phyloP scores from a whole-genome alignment of 2,329 filamentous ascomycete species.

The Colletotrichum destructivum region DNA sequence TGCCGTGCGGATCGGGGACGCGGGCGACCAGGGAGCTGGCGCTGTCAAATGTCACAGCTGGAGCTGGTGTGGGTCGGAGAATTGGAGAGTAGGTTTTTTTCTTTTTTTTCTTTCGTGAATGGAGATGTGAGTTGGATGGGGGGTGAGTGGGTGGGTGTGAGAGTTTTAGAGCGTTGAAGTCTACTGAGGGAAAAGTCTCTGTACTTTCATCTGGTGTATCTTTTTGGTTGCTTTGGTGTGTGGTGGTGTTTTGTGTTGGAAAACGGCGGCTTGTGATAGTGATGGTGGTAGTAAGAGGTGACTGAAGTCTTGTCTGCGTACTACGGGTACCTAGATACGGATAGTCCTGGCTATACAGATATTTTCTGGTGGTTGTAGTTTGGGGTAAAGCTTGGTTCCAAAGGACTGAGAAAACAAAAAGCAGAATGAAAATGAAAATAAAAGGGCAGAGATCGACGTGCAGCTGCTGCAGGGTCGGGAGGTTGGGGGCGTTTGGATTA shows the following conservation, averaged over 20 bases:
- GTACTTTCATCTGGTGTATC: neutral
- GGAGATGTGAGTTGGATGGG: neutral
- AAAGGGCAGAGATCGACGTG: conserved; percentile 30
- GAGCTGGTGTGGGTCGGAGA: conserved; percentile 34
- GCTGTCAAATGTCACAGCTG: conserved; percentile 34
- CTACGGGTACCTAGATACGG: no score
- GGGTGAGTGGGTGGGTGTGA: neutral
- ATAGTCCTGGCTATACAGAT: no score
- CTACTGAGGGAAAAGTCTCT: conserved; percentile 5
- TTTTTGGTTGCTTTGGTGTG: neutral
- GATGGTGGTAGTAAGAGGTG: neutral
- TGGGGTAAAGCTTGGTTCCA: conserved; percentile 10
- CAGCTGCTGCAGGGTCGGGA: conserved; percentile 27
- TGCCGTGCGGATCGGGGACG: conserved; percentile 7
- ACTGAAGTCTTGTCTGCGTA: neutral
- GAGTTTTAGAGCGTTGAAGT: neutral
- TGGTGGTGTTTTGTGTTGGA: neutral
- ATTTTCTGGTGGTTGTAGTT: no score
- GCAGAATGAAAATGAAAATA: neutral
- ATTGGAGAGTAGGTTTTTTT: neutral
- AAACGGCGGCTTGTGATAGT: neutral
- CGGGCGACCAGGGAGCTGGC: conserved; percentile 28
- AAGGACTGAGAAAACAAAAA: conserved; percentile 2
- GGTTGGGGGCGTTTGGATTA: conserved; percentile 27
- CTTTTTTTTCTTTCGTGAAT: neutral